Base-by-base conservation (phyloP, 1,284 basidiomycete species). In the Moesziomyces sp. region DNA sequence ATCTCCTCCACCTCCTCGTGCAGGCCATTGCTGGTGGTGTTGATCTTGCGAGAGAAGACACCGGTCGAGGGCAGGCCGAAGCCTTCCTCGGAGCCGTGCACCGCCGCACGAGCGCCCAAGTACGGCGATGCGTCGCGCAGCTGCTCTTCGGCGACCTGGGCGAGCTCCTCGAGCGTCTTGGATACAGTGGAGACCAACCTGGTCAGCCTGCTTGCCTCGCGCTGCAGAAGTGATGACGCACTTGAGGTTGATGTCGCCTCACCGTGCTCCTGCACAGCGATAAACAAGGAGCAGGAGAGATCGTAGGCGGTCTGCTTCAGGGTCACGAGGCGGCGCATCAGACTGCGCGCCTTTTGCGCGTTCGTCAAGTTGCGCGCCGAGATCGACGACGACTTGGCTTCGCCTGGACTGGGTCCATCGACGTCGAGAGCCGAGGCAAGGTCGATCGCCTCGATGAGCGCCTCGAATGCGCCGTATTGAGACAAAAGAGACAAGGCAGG, bases 301-400 rank as follows among this genome's bases (percentile, higher is more conserved):
- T 81, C 79, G 57, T 78, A 77, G 3, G 64, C 46, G 14, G 58
- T 68, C 54, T 81, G 79, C 62, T 81, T 81, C 35, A 74, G 50
- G 16, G 52, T 52, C 14, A 64, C 57, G 48, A 79, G 59, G 19
- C 61, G 50, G 30, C 58, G 71, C 59, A 80, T 59, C 16, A 66
- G 46, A 18, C 64, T 56, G 4, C 74, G 63, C 7, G 76, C 78
- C 34, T 60, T 63, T 38, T 14, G 45, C 5, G 72, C 72, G 10
- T 62, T 58, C 9, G 60, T 52, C 24, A 59, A 58, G 21, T 64
- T 68, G 26, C 59, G 72, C 30, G 65, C 56, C 46, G 73, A 64
- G 57, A 68, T 74, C 26, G 61, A 45, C 23, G 68, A 63, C 9
- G 45, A 40, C 5, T 38, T 35, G 44, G 24, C 43, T n/a, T 71